These are phyloP conservation scores for Eleusine coracana DNA, from an alignment of 176 grass and related monocot genomes.

Conservation along the genomic window DNA sequence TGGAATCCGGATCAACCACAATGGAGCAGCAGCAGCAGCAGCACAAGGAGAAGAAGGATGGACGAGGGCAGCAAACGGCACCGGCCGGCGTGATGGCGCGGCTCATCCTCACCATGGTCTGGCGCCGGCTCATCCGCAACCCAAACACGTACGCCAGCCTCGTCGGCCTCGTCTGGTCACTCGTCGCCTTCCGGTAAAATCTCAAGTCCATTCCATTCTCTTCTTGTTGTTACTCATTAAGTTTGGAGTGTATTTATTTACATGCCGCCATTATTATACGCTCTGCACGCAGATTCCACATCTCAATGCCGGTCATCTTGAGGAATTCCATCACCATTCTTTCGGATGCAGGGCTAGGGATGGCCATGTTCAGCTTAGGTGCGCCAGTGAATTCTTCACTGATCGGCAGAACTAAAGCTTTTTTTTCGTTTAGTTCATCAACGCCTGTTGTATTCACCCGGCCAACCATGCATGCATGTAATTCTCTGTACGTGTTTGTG, in stretches of 20 bases:
- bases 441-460: no score
- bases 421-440: not conserved
- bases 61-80: constrained; percentile 51
- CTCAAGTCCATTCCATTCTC: no score
- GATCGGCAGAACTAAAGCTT: not conserved
- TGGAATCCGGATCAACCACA: constrained; percentile 55
- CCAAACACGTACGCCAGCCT: constrained; percentile 96
- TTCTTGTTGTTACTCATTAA: no score
- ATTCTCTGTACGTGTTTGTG: not conserved
- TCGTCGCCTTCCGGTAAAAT: constrained; percentile 73
- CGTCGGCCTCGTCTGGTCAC: constrained; percentile 83
- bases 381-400: not conserved
- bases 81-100: constrained; percentile 73
- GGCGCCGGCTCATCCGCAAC: constrained; percentile 87
- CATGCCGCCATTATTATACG: not conserved
- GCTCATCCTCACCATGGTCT: constrained; percentile 92
- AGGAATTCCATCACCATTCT: constrained; percentile 87
- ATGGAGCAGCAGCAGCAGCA: constrained; percentile 39
- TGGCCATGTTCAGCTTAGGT: constrained; percentile 97
- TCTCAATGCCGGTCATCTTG: constrained; percentile 69
- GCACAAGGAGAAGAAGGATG: not conserved
- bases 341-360: constrained; percentile 83
- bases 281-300: constrained; percentile 66
- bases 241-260: not conserved
- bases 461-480: not conserved